phyloP scores from a whole-genome alignment of 2,329 filamentous ascomycete genomes.

The Venturia oleaginea region DNA sequence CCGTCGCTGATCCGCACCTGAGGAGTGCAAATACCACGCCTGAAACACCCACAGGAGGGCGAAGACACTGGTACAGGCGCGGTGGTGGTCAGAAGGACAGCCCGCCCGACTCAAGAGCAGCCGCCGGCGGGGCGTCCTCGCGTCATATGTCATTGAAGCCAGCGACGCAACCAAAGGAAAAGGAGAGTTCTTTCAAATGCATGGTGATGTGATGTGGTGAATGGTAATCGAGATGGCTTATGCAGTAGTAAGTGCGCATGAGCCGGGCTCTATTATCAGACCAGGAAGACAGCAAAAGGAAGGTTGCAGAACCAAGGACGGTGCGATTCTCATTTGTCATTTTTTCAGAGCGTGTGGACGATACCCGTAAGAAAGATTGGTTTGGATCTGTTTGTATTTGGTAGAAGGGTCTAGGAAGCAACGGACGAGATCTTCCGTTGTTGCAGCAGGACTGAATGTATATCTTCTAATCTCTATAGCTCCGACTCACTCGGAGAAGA shows the following conservation, averaged over 20 bases:
- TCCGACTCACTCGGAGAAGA: neutral
- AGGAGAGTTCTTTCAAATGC: slow-evolving; percentile 2
- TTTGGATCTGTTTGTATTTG: neutral
- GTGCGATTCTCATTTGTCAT: neutral
- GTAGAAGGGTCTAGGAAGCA: neutral
- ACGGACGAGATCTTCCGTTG: neutral
- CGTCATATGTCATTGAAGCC: neutral
- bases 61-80: neutral
- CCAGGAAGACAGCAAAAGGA: neutral
- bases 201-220: neutral
- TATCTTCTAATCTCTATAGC: neutral
- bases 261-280: neutral
- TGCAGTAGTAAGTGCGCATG: neutral
- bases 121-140: neutral
- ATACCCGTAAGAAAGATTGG: slow-evolving; percentile 1
- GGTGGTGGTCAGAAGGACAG: neutral
- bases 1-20: neutral
- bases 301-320: neutral
- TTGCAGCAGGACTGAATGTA: neutral
- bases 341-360: neutral
- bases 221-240: neutral
- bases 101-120: neutral
- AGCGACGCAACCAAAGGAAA: slow-evolving; percentile 3
- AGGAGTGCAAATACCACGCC: slow-evolving; percentile 8
- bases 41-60: slow-evolving; percentile 5